Evolutionary conservation across 495 filamentous ascomycete species (phyloP).

Genomic region (Bathelium albidoporum): DNA sequence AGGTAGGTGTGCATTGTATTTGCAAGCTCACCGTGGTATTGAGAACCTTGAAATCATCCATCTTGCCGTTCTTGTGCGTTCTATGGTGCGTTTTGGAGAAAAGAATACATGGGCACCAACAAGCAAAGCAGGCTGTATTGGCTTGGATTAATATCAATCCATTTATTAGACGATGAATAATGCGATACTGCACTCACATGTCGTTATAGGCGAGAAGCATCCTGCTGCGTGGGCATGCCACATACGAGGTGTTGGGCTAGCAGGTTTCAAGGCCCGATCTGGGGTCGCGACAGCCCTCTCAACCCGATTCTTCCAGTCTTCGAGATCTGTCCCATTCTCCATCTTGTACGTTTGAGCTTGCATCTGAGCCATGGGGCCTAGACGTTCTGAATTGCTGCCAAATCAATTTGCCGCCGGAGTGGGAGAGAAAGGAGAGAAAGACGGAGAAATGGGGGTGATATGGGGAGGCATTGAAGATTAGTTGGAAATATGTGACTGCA

Average conservation of each 20-base stretch:
- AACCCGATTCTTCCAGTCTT: background rate
- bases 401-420: too few relatives aligned
- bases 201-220: background rate
- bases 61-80: background rate
- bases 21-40: background rate
- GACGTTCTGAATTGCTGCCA: too few relatives aligned
- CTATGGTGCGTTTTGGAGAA: background rate
- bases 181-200: background rate
- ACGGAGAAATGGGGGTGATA: background rate
- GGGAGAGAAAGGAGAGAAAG: background rate
- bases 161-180: background rate
- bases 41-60: background rate
- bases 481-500: background rate
- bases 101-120: background rate
- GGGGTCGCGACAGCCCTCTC: background rate
- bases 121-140: background rate
- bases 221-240: background rate
- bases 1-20: background rate
- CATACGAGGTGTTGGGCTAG: background rate
- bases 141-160: background rate
- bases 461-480: background rate
- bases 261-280: background rate
- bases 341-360: background rate
- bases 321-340: background rate
- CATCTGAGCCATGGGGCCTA: background rate